A percentile compares a stretch with the other conserved stretches of the same genome.
These are phyloP conservation scores for Juglanconis juglandina DNA, from an alignment of 2,329 filamentous ascomycete genomes.

Conservation along the genomic window DNA sequence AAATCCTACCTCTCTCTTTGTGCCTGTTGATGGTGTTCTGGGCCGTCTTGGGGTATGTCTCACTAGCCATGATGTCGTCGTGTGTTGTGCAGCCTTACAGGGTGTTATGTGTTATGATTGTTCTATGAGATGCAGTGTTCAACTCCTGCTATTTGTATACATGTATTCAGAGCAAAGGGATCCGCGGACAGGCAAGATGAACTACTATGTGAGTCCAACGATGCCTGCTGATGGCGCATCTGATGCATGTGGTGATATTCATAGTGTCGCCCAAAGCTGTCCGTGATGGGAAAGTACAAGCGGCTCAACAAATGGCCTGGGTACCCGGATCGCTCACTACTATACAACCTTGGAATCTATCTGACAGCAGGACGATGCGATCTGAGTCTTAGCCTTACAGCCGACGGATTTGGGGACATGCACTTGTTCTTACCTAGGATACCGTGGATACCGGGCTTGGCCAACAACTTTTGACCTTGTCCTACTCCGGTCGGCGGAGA, in stretches of 20 bases:
- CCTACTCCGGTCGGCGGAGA: slow-evolving; percentile 4
- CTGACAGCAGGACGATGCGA: not conserved
- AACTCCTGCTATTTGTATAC: not conserved
- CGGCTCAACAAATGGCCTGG: not conserved
- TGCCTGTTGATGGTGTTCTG: slow-evolving; percentile 17
- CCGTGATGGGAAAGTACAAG: slow-evolving; percentile 14
- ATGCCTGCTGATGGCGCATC: not conserved
- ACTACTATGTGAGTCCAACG: slow-evolving; percentile 1
- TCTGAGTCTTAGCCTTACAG: no score
- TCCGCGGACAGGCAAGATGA: not conserved
- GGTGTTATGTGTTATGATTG: not conserved
- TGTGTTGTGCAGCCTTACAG: not conserved
- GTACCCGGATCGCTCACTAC: no score
- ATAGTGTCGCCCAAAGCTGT: not conserved
- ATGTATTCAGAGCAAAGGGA: not conserved
- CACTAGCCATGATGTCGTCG: slow-evolving; percentile 4
- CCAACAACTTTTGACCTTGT: no score
- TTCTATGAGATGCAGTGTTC: not conserved
- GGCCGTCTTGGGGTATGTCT: slow-evolving; percentile 12
- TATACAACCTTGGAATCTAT: not conserved
- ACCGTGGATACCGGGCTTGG: no score
- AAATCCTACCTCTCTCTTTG: slow-evolving; percentile 16
- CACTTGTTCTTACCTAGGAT: no score
- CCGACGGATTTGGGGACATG: no score
- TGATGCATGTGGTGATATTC: not conserved